Evolutionary conservation across 2,329 filamentous ascomycete species (phyloP), one percentile per base, ranked within the genome.

Genomic region (Botryotinia narcissicola): DNA sequence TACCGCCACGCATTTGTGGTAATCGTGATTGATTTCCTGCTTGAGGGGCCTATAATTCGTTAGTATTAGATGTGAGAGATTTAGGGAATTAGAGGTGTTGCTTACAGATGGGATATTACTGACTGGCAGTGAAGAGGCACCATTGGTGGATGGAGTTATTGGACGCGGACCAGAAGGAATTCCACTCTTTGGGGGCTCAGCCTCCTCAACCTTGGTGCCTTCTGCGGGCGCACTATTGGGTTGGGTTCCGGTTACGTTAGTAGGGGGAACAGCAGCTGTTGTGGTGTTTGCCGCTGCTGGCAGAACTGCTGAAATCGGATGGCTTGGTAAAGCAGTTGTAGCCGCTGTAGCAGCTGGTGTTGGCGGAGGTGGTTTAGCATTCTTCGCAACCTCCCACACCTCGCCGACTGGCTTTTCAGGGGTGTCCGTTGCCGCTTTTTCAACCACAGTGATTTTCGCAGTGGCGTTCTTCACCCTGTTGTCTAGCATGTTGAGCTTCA

Each of bases 361-460:
- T 40, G 73, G 35, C 60, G 78, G 60, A n/a, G 76, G 74, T 42
- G 87, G 85, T 80, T 89, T 92, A 18, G 89, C 87, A 71, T 83
- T 85, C 82, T 95, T 95, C 0, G 92, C 94, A 71, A 93, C 84
- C 76, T 92, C 90, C 93, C 93, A 98, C 0, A 98, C 95, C 82
- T 98, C 94, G 16, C 85, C 88, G 6, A 98, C 94, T 0, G 94
- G 89, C 80, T 90, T 91, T 78, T 95, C 87, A 0, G 95, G 95
- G 0, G 95, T 98, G 66, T 97, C 92, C n/a, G 87, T 87, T 0
- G 92, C 94, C 20, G 95, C 95, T 64, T 90, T 92, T 79, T 94
- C 88, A 5, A 98, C 92, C 1, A 96, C 89, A 1, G 88, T 87
- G 46, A 97, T 84, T 84, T 96, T 97, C 7, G 91, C 92, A 69